phyloP scores from a whole-genome alignment of 1,284 basidiomycete genomes.

The Melampsora americana region DNA sequence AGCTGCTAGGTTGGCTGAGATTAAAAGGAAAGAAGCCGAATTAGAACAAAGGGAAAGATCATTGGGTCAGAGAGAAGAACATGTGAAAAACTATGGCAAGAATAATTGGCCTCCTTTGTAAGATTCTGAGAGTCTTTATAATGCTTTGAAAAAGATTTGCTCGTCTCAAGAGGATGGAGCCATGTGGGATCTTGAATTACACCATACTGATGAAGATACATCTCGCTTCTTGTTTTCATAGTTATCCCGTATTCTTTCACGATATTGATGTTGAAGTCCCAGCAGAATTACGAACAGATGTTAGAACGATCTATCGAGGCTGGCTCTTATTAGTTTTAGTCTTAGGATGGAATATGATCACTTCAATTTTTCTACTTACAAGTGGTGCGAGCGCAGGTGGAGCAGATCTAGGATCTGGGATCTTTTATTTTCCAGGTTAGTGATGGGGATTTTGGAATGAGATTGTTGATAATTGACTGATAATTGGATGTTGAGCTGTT shows the following conservation, averaged over 20 bases:
- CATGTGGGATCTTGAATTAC: background rate
- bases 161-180: conserved; percentile 31
- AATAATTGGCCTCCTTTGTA: conserved; percentile 85
- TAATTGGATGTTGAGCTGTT: conserved; percentile 58
- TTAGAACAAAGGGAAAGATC: conserved; percentile 73
- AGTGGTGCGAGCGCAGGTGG: conserved; percentile 73
- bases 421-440: conserved; percentile 60
- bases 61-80: conserved; percentile 61
- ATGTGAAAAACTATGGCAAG: conserved; percentile 72
- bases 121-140: conserved; percentile 52
- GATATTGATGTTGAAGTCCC: conserved; percentile 66
- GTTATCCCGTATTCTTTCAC: conserved; percentile 40
- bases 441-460: background rate
- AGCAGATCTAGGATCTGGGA: conserved; percentile 62
- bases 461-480: background rate
- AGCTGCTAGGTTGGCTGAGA: conserved; percentile 60
- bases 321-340: conserved; percentile 62
- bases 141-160: conserved; percentile 22
- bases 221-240: background rate
- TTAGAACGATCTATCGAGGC: conserved; percentile 62
- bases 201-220: conserved; percentile 54
- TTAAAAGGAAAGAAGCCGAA: conserved; percentile 71
- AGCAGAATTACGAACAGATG: conserved; percentile 70
- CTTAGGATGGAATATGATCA: conserved; percentile 82
- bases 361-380: conserved; percentile 79